Percentiles rank a stretch among this genome's conserved stretches.
These are phyloP conservation scores for Diplodia intermedia DNA, from an alignment of 2,329 filamentous ascomycete species.

Conservation along the genomic window DNA sequence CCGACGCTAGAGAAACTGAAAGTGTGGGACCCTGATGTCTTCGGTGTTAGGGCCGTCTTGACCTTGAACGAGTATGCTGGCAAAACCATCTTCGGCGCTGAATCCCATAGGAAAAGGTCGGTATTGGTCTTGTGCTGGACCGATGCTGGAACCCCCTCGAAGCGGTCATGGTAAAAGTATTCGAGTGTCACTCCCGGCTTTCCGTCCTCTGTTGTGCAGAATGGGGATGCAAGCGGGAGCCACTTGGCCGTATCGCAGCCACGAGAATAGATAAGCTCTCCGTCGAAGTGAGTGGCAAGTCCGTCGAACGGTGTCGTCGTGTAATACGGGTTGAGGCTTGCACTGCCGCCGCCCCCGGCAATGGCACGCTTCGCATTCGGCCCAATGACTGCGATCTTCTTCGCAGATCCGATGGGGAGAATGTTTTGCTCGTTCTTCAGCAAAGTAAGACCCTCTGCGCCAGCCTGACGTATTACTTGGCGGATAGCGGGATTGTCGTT, in stretches of 20 bases:
- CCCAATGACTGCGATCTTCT: slow-evolving; percentile 70
- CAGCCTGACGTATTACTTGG: slow-evolving; percentile 65
- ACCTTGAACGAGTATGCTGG: slow-evolving; percentile 70
- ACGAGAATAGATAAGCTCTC: slow-evolving; percentile 64
- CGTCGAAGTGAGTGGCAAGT: slow-evolving; percentile 16
- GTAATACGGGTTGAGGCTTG: slow-evolving; percentile 73
- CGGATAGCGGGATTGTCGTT: slow-evolving; percentile 63
- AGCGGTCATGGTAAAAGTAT: slow-evolving; percentile 69
- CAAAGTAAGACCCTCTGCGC: slow-evolving; percentile 67
- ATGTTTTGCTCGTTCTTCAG: slow-evolving; percentile 67
- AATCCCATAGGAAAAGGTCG: slow-evolving; percentile 74
- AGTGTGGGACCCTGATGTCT: slow-evolving; percentile 66
- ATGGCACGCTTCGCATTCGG: slow-evolving; percentile 72
- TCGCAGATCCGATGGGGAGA: slow-evolving; percentile 64
- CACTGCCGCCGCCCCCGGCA: slow-evolving; percentile 71
- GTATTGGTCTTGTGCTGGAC: slow-evolving; percentile 68
- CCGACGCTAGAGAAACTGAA: slow-evolving; percentile 73
- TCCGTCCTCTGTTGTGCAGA: slow-evolving; percentile 63
- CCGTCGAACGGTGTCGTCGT: slow-evolving; percentile 66
- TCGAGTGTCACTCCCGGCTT: slow-evolving; percentile 68
- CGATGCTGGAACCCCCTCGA: slow-evolving; percentile 63
- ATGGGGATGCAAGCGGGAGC: slow-evolving; percentile 67
- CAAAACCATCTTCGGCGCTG: slow-evolving; percentile 66
- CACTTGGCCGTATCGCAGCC: slow-evolving; percentile 71
- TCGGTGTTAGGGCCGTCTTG: slow-evolving; percentile 66